Evolutionary conservation across 108 stramenopile genomes (phyloP).

Genomic region (Discostella pseudostelligera): DNA sequence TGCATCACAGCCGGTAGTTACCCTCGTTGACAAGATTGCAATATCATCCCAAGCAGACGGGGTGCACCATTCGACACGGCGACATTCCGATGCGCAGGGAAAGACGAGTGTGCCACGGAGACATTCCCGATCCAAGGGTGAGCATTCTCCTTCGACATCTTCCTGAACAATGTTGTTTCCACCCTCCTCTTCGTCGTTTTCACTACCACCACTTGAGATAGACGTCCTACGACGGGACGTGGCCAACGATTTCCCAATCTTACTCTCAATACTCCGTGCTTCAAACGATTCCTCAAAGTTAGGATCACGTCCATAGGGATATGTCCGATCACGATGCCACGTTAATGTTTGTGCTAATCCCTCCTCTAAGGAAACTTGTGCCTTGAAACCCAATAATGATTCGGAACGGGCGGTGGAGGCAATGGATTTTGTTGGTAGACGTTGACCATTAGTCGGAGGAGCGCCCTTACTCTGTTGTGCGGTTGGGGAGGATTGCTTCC

Average conservation of each 20-base stretch:
- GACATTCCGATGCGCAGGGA: conserved; percentile 83
- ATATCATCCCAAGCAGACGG: conserved; percentile 70
- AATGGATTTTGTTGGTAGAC: conserved; percentile 26
- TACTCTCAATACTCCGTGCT: conserved; percentile 10
- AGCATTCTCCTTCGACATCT: conserved; percentile 55
- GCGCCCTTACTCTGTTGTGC: not conserved
- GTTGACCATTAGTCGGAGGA: not conserved
- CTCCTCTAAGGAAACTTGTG: conserved; percentile 56
- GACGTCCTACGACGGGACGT: not conserved
- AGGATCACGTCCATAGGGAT: conserved; percentile 56
- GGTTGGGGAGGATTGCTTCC: no score
- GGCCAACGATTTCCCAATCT: conserved; percentile 17
- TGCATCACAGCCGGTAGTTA: conserved; percentile 61
- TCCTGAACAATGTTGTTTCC: not conserved
- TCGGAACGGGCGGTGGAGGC: conserved; percentile 63
- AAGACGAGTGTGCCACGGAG: conserved; percentile 73
- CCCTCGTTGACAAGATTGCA: conserved; percentile 42
- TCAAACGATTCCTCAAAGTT: conserved; percentile 17
- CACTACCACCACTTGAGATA: conserved; percentile 1
- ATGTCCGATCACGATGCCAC: conserved; percentile 79
- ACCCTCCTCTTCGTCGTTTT: conserved; percentile 17
- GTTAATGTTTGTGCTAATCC: conserved; percentile 63
- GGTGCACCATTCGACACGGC: conserved; percentile 59
- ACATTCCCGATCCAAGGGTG: conserved; percentile 70
- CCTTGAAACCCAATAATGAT: conserved; percentile 58